Conservation (phyloP, 23 red algal species). For the Agarophyton chilense region DNA sequence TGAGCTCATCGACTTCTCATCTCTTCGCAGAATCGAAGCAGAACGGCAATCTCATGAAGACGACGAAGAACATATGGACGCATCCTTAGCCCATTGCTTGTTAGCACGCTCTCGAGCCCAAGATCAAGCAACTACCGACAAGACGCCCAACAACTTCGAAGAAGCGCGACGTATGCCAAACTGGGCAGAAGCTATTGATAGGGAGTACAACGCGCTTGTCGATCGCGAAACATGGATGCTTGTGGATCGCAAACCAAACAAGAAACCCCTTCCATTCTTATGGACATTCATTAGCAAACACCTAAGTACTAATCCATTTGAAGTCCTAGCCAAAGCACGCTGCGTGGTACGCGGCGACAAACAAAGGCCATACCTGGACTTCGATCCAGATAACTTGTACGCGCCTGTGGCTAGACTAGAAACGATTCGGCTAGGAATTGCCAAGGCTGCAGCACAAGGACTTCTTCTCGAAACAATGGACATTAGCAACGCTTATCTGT, state of each 20-base stretch:
- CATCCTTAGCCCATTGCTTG: not conserved
- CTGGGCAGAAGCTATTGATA: not conserved
- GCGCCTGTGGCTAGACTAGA: not conserved
- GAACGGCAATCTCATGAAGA: not conserved
- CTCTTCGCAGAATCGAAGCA: not conserved
- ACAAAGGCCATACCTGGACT: not conserved
- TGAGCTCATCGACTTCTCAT: conserved; percentile 15
- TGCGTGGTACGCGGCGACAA: conserved; percentile 18
- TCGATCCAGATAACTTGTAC: not conserved
- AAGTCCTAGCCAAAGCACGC: not conserved
- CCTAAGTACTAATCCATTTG: not conserved
- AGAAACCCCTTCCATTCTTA: not conserved
- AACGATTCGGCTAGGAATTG: not conserved
- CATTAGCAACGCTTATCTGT: conserved; percentile 14
- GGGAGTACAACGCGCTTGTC: conserved; percentile 16
- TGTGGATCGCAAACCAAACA: not conserved
- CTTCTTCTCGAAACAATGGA: conserved; percentile 10
- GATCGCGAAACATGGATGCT: not conserved
- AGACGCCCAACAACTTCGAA: not conserved
- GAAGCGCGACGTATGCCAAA: not conserved
- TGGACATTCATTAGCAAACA: conserved; percentile 32
- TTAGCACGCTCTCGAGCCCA: not conserved
- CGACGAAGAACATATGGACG: conserved; percentile 16
- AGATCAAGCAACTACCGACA: not conserved
- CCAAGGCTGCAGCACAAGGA: not conserved